phyloP scores from a whole-genome alignment of 2,329 filamentous ascomycete genomes.

The Mollisiaceae sp. region DNA sequence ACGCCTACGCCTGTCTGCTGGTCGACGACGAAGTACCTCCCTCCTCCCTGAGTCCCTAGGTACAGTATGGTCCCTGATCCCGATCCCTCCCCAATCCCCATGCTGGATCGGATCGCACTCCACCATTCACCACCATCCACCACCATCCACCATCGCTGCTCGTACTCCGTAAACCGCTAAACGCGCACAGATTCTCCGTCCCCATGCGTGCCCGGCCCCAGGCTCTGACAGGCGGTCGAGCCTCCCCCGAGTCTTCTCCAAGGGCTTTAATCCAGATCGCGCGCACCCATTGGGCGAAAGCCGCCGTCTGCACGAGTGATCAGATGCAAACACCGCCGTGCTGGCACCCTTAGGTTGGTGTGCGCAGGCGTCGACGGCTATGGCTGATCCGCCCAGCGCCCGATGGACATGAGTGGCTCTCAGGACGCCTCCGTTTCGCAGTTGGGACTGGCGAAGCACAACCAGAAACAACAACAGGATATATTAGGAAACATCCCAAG shows the following conservation, averaged over 20 bases:
- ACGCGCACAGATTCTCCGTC: neutral
- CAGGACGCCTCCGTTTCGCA: slow-evolving; percentile 26
- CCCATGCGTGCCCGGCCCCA: neutral
- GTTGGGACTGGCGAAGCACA: slow-evolving; percentile 16
- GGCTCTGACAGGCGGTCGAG: slow-evolving; percentile 20
- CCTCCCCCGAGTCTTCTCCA: slow-evolving; percentile 13
- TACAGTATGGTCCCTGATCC: too few relatives aligned
- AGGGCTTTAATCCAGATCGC: slow-evolving; percentile 28
- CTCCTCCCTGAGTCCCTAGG: too few relatives aligned
- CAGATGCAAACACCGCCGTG: slow-evolving; percentile 28
- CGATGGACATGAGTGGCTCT: neutral
- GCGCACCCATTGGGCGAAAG: slow-evolving; percentile 14
- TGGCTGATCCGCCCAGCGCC: slow-evolving; percentile 15
- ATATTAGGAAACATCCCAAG: slow-evolving; percentile 10
- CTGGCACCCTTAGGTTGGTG: neutral
- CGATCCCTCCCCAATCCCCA: too few relatives aligned
- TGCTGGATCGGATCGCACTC: too few relatives aligned
- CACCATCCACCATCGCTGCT: neutral
- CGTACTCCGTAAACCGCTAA: neutral
- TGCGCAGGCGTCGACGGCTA: slow-evolving; percentile 5
- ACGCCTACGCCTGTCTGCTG: too few relatives aligned
- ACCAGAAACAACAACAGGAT: slow-evolving; percentile 24
- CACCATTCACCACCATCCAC: neutral
- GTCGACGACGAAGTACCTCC: too few relatives aligned
- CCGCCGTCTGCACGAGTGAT: slow-evolving; percentile 28